Evolutionary conservation across 768 basidiomycete genomes (phyloP), one percentile per base, ranked within the genome.

Genomic region (Daedaleopsis sinensis): DNA sequence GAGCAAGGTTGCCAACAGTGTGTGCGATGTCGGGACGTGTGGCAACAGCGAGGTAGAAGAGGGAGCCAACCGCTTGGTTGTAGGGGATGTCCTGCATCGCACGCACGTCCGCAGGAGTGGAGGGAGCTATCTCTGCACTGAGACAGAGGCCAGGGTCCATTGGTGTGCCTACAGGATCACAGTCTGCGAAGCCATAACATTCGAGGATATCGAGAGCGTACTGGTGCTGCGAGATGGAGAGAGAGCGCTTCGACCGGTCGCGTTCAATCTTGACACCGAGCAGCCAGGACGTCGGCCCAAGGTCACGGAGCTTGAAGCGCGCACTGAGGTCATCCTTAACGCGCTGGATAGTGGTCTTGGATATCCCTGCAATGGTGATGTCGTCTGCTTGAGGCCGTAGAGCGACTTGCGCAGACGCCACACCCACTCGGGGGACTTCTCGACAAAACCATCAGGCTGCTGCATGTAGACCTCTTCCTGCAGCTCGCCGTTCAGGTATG

Each of bases 351-450:
- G 51, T n/a, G n/a, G 19, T 54, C 16, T 51, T 64, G 7, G 65
- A 67, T 46, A 68, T 72, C 1, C 70, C 61, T 19, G 69, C 73
- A 61, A 76, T 68, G 21, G 70, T 71, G 54, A 73, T 70, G 46
- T 75, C 69, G 62, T 77, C 58, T 81, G 80, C 62, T 78, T 77
- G 11, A 82, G 73, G 10, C 81, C 77, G 67, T 82, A 82, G 36
- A 82, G 62, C 3, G 72, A 66, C 63, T 79, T 78, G 47, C 6
- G 58, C 43, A 64, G 55, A 19, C 38, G 49, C 54, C 53, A 60
- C 43, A 64, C 58, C 58, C 39, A 36, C 48, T 35, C 27, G 43
- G 38, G 59, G 44, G 49, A 43, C 39, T 58, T 65, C 61, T 39
- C 21, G 47, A 65, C 65, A 55, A 63, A 66, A 12, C 68, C 72